Evolutionary conservation across 768 basidiomycete genomes (phyloP).

Genomic region (Tricholoma matsutake): DNA sequence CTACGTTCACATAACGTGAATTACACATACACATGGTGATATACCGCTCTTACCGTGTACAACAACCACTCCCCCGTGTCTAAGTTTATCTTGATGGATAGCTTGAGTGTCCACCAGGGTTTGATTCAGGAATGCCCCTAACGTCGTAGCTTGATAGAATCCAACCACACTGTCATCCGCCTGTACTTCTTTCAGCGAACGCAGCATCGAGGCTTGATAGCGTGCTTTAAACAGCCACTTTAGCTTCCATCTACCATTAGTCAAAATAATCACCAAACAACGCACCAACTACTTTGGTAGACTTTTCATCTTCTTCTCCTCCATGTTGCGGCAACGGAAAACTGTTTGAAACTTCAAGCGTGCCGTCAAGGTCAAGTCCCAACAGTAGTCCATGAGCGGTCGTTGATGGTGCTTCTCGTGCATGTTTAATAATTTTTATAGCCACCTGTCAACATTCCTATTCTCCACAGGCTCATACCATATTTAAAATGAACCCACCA

Average conservation of each 20-base stretch:
- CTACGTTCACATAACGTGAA: conserved; percentile 33
- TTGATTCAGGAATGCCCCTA: conserved; percentile 85
- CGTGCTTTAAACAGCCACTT: conserved; percentile 46
- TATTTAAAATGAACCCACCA: conserved; percentile 53
- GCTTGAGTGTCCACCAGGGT: conserved; percentile 78
- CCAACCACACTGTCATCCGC: conserved; percentile 91
- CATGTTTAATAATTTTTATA: conserved; percentile 91
- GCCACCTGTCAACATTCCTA: conserved; percentile 57
- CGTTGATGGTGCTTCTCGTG: conserved; percentile 71
- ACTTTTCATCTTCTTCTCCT: conserved; percentile 79
- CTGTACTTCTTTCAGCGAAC: conserved; percentile 86
- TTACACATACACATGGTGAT: not conserved
- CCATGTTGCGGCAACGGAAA: conserved; percentile 77
- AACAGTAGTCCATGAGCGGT: conserved; percentile 82
- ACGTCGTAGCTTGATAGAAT: conserved; percentile 87
- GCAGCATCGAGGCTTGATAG: conserved; percentile 82
- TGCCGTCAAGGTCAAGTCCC: conserved; percentile 89
- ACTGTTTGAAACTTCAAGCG: conserved; percentile 87
- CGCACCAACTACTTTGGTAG: conserved; percentile 72
- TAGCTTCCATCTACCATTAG: conserved; percentile 2
- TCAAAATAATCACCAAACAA: conserved; percentile 9
- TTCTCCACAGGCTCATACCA: not conserved
- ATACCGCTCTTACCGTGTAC: conserved; percentile 61
- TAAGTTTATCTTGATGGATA: conserved; percentile 78
- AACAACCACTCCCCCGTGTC: conserved; percentile 83